Base-by-base conservation (phyloP, 306 rosid genomes). In the Dalbergia oliveri region DNA sequence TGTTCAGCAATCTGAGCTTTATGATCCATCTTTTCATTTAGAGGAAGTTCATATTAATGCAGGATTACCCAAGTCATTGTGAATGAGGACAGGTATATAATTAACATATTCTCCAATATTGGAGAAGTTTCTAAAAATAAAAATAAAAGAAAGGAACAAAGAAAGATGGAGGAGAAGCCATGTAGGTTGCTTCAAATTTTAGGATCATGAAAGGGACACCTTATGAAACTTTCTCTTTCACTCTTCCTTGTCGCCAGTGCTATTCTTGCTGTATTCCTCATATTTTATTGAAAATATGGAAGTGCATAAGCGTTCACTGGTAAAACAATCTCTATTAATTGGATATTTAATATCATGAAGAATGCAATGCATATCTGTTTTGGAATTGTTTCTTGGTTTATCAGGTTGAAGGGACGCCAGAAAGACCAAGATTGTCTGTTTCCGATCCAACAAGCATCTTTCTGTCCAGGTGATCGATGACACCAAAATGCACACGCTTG, bases 401-500 rank as follows among this genome's bases (percentile, higher is more conserved):
- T 69, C 78, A 96, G 99, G 92, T 96, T 75, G 99, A 93, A 85
- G 99, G 99, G 82, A 93, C 98, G 75, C 61, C 98, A 0, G 98
- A 96, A 85, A 88, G 99, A 88, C 99, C 99, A 65, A 86, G 99
- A 82, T 80, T 96, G 81, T 81, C 91, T 12, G 97, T 96, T 96
- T 88, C 87, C 96, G 98, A 43, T 96, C 99, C 82, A 91, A 96
- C 90, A 91, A 96, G 81, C 99, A 96, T 81, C 80, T 96, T 37
- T 91, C 79, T 50, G 99, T 90, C 79, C 99, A 96, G 86, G 99
- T 96, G 82, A 96, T 96, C 51, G 99, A 96, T 75, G 99, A 93
- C 85, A 84, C 91, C 79, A 91, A 87, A 63, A 96, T 93, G 98
- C 97, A 89, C 68, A 96, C 99, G 0, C 94, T 96, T 76, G 97